A percentile compares a stretch with the other conserved stretches of the same genome.
Conservation (phyloP, 2,329 filamentous ascomycete species). For the Parastagonospora avenae region DNA sequence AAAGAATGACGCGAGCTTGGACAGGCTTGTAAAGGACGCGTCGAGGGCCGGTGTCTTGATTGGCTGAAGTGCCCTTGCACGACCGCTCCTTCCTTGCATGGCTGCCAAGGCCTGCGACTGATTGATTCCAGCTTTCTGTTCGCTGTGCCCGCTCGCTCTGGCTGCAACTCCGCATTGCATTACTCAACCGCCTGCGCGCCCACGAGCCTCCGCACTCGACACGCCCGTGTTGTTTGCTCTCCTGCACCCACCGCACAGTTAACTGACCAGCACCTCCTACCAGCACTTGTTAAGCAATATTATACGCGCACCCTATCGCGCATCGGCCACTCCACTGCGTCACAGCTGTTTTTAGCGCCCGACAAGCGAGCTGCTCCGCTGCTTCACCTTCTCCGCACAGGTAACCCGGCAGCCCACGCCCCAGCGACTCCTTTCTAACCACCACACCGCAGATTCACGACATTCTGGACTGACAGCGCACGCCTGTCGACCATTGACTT, state of each 20-base stretch:
- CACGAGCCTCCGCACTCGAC: too few relatives aligned
- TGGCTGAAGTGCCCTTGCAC: conserved; percentile 27
- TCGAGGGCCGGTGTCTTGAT: conserved; percentile 16
- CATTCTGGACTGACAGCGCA: conserved; percentile 21
- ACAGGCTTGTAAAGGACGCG: conserved; percentile 22
- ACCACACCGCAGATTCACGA: conserved; percentile 16
- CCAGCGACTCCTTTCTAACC: conserved; percentile 30
- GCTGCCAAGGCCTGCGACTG: conserved; percentile 15
- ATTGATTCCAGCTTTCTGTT: conserved; percentile 1
- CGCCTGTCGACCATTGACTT: conserved; percentile 24
- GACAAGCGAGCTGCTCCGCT: conserved; percentile 39
- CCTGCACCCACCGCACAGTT: background rate
- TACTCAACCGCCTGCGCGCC: too few relatives aligned
- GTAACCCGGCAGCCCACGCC: conserved; percentile 34
- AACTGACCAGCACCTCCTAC: background rate
- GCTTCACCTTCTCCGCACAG: conserved; percentile 37
- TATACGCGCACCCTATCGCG: conserved; percentile 14
- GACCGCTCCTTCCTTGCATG: conserved; percentile 36
- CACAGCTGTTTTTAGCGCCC: conserved; percentile 39
- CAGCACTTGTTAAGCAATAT: background rate
- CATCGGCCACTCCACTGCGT: conserved; percentile 24
- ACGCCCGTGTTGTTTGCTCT: background rate
- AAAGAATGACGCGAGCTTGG: conserved; percentile 23
- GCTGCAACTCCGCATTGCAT: background rate
- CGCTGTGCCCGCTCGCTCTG: conserved; percentile 1